These are phyloP conservation scores for Xylaria sp. DNA, from an alignment of 2,329 filamentous ascomycete genomes.

Conservation along the genomic window DNA sequence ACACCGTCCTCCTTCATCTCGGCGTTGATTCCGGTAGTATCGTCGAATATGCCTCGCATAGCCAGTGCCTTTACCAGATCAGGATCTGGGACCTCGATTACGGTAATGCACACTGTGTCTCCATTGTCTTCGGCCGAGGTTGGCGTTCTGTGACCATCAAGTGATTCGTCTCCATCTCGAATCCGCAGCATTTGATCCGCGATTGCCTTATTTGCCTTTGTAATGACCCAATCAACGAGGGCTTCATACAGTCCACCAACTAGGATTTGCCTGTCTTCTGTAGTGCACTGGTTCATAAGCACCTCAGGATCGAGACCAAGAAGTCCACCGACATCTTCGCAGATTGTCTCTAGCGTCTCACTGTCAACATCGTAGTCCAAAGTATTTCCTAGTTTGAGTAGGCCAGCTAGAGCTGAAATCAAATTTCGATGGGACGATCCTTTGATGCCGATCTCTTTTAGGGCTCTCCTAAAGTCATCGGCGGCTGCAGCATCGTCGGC, in stretches of 20 bases:
- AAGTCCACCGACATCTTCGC: conserved; percentile 88
- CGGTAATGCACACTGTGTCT: conserved; percentile 88
- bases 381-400: conserved; percentile 92
- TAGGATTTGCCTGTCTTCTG: conserved; percentile 82
- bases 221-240: conserved; percentile 92
- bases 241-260: conserved; percentile 92
- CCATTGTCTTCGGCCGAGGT: conserved; percentile 75
- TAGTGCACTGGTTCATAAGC: conserved; percentile 80
- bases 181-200: conserved; percentile 75
- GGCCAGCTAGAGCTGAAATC: conserved; percentile 83
- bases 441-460: conserved; percentile 95
- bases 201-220: conserved; percentile 88
- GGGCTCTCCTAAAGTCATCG: conserved; percentile 87
- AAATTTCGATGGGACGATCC: conserved; percentile 83
- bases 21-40: conserved; percentile 88
- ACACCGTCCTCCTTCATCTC: conserved; percentile 98
- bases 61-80: conserved; percentile 86
- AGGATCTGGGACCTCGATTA: conserved; percentile 85
- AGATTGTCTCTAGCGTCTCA: conserved; percentile 84
- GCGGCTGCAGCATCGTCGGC: conserved; percentile 92
- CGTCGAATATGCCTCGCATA: conserved; percentile 91
- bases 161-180: conserved; percentile 73
- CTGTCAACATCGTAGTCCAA: conserved; percentile 85
- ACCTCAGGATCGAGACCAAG: conserved; percentile 88
- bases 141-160: conserved; percentile 72